phyloP scores from a whole-genome alignment of 768 basidiomycete species.

The Porpolomopsis calyptriformis region DNA sequence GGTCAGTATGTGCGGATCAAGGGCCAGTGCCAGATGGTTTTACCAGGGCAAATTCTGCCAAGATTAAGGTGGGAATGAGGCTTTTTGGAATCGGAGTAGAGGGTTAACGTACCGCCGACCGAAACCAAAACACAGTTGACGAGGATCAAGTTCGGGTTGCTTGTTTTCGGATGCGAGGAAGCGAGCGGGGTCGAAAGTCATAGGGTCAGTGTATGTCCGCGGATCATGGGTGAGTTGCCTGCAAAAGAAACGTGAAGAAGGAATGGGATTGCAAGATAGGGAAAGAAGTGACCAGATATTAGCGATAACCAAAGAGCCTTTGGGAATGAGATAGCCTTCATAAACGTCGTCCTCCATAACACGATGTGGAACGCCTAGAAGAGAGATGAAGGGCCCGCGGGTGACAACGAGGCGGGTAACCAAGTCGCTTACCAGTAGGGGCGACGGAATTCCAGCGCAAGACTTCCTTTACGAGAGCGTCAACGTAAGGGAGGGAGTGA shows the following conservation, averaged over 20 bases:
- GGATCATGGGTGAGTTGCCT: constrained; percentile 49
- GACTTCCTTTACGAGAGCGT: constrained; percentile 52
- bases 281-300: constrained; percentile 35
- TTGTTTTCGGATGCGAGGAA: constrained; percentile 37
- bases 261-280: background rate
- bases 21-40: constrained; percentile 1
- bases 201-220: constrained; percentile 41
- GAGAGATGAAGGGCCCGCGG: background rate
- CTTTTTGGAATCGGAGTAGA: background rate
- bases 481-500: constrained; percentile 44
- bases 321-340: constrained; percentile 51
- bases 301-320: constrained; percentile 41
- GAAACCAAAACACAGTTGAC: constrained; percentile 57
- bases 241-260: background rate
- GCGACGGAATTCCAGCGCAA: constrained; percentile 39
- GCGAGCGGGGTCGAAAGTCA: constrained; percentile 49
- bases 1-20: no score
- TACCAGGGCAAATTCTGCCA: constrained; percentile 40
- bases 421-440: constrained; percentile 27
- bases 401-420: constrained; percentile 9
- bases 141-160: constrained; percentile 44
- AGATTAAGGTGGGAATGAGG: background rate
- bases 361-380: constrained; percentile 43
- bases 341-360: constrained; percentile 51
- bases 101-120: constrained; percentile 43